A percentile compares a stretch with the other conserved stretches of the same genome.
These are phyloP conservation scores for Sphenostylis stenocarpa DNA, from an alignment of 306 rosid genomes.

Conservation along the genomic window DNA sequence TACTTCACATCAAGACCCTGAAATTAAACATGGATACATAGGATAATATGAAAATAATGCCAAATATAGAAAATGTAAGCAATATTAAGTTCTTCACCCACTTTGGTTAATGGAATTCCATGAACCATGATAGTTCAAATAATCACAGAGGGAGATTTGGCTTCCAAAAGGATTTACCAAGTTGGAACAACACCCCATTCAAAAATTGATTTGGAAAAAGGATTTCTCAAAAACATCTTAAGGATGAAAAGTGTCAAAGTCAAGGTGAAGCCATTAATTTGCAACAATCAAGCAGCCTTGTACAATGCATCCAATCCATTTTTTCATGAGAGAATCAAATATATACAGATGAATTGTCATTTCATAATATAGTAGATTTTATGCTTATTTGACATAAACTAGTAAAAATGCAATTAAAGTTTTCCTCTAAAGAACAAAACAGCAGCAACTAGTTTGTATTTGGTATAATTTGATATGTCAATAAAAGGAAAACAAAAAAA, in stretches of 20 bases:
- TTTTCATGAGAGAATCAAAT: slow-evolving; percentile 5
- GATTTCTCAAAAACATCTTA: neutral
- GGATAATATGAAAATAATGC: slow-evolving; percentile 8
- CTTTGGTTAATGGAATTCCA: neutral
- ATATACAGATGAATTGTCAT: neutral
- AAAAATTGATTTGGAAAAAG: slow-evolving; percentile 1
- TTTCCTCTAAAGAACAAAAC: slow-evolving; percentile 18
- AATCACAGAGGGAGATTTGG: slow-evolving; percentile 6
- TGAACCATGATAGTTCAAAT: neutral
- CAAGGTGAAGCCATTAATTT: slow-evolving; percentile 4
- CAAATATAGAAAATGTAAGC: neutral
- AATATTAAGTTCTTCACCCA: neutral
- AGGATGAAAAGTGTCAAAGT: neutral
- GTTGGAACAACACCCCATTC: neutral
- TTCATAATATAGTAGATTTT: slow-evolving; percentile 4
- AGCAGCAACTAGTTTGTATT: slow-evolving; percentile 14
- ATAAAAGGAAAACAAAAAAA: neutral
- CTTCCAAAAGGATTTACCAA: slow-evolving; percentile 8
- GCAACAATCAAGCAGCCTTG: neutral
- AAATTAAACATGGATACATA: slow-evolving; percentile 18
- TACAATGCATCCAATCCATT: slow-evolving; percentile 3
- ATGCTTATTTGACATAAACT: slow-evolving; percentile 11
- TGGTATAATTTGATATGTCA: neutral
- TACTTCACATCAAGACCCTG: slow-evolving; percentile 6
- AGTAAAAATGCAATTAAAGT: slow-evolving; percentile 5